Conservation (phyloP, 768 basidiomycete species). For the Phaffia australis region DNA sequence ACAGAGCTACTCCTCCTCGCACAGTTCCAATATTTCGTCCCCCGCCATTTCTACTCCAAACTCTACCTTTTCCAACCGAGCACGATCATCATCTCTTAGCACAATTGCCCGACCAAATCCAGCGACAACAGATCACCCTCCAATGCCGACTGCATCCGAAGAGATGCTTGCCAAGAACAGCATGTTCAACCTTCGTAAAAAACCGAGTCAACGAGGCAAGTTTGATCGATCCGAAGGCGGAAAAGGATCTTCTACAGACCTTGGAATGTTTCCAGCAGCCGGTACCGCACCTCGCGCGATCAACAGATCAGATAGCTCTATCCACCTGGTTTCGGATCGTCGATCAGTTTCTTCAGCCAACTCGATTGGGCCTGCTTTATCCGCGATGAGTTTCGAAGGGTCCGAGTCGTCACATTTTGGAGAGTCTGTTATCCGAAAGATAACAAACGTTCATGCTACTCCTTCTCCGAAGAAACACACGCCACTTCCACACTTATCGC, state of each 20-base stretch:
- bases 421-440: slow-evolving; percentile 12
- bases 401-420: slow-evolving; percentile 17
- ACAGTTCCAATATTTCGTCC: neutral
- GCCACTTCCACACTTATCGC: too few species aligned
- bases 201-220: neutral
- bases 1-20: neutral
- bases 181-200: neutral
- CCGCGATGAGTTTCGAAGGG: slow-evolving; percentile 21
- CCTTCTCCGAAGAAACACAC: neutral
- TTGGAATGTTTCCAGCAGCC: neutral
- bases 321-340: neutral
- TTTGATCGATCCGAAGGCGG: neutral
- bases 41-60: slow-evolving; percentile 1
- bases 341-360: slow-evolving; percentile 2
- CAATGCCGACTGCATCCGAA: neutral
- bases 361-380: slow-evolving; percentile 19
- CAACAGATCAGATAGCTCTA: neutral
- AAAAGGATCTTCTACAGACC: neutral
- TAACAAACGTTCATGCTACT: neutral
- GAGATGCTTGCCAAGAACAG: too few species aligned
- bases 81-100: too few species aligned
- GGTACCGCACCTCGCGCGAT: neutral
- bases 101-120: too few species aligned
- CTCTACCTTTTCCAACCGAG: neutral
- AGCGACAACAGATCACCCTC: neutral